Percentiles rank a stretch among this genome's conserved stretches.
phyloP scores from a whole-genome alignment of 345 rosid genomes.

The Populus pruinosa region DNA sequence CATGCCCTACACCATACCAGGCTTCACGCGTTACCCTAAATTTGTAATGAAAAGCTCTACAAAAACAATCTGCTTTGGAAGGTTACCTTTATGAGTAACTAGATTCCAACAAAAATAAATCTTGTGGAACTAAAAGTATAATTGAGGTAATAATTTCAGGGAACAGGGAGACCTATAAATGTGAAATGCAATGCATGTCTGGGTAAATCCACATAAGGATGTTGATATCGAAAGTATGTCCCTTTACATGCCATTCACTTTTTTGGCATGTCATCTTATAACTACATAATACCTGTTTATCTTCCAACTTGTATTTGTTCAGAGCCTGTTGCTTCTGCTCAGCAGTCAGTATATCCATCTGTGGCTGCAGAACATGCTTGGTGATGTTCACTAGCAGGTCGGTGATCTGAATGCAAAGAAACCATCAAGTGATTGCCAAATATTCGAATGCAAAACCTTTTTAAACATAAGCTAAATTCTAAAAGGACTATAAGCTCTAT shows the following conservation, averaged over 20 bases:
- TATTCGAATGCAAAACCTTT: background rate
- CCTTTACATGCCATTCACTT: background rate
- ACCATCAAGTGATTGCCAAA: background rate
- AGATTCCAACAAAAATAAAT: too few relatives aligned
- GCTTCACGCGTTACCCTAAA: too few relatives aligned
- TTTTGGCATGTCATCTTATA: too few relatives aligned
- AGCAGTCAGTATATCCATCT: conserved; percentile 23
- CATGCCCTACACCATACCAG: too few relatives aligned
- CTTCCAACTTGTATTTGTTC: conserved; percentile 28
- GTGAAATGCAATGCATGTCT: background rate
- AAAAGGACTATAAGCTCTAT: background rate
- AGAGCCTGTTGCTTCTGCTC: conserved; percentile 27
- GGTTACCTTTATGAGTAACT: too few relatives aligned
- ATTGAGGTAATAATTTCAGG: background rate
- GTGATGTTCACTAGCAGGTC: conserved; percentile 36
- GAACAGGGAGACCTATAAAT: background rate
- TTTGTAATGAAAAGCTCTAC: too few relatives aligned
- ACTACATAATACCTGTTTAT: conserved; percentile 27
- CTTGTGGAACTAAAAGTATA: too few relatives aligned
- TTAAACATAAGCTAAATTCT: background rate
- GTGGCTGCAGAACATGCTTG: conserved; percentile 34
- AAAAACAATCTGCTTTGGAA: too few relatives aligned
- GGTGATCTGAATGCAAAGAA: conserved; percentile 24
- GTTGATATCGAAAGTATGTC: background rate
- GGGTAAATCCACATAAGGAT: background rate